Evolutionary conservation across 1,139 yeast genomes (phyloP).

Genomic region (Yamadazyma taylorii): DNA sequence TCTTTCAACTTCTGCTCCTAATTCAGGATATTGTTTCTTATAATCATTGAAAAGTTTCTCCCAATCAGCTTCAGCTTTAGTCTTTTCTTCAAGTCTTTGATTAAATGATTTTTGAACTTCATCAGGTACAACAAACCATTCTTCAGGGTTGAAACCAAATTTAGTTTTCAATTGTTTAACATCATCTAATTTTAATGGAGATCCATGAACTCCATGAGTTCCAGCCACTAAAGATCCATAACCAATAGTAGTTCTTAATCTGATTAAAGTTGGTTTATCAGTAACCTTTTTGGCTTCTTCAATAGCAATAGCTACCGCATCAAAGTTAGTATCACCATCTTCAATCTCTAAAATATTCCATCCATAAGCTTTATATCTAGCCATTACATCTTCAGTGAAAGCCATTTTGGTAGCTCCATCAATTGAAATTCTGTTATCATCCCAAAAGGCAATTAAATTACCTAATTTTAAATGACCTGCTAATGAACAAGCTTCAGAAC

Average conservation of each 20-base stretch:
- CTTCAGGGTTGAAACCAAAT: conserved; percentile 88
- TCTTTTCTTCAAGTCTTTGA: conserved; percentile 56
- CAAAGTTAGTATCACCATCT: conserved; percentile 81
- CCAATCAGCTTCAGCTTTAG: conserved; percentile 74
- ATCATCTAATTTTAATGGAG: conserved; percentile 95
- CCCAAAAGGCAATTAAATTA: conserved; percentile 94
- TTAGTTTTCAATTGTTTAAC: conserved; percentile 80
- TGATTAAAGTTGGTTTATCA: conserved; percentile 88
- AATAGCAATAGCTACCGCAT: conserved; percentile 72
- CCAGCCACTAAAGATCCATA: conserved; percentile 88
- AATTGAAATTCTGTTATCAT: conserved; percentile 95
- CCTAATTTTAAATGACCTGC: conserved; percentile 97
- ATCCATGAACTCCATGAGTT: conserved; percentile 93
- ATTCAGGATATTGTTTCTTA: conserved; percentile 69
- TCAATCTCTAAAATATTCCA: conserved; percentile 84
- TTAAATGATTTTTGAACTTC: conserved; percentile 77
- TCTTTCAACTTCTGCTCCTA: conserved; percentile 72
- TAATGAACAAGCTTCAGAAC: conserved; percentile 89
- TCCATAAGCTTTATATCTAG: conserved; percentile 89
- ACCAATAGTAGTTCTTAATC: conserved; percentile 90
- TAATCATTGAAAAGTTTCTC: conserved; percentile 61
- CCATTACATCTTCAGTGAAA: conserved; percentile 90
- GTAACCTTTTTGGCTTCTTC: conserved; percentile 68
- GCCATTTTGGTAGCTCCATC: conserved; percentile 92
- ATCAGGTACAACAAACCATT: conserved; percentile 75